phyloP scores from a whole-genome alignment of 352 stramenopile species.

The Plasmopara viticola region DNA sequence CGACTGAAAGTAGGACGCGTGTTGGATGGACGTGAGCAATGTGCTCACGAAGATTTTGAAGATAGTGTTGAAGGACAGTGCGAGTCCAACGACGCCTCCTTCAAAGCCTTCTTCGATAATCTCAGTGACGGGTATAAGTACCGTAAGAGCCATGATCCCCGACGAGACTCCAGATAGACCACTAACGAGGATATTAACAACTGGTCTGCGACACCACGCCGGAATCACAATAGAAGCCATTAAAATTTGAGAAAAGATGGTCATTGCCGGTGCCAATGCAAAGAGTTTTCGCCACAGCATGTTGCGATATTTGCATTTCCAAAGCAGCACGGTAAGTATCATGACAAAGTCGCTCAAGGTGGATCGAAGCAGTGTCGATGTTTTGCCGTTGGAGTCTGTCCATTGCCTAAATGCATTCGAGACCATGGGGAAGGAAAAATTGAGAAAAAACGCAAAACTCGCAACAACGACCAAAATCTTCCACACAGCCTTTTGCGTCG shows the following conservation, averaged over 20 bases:
- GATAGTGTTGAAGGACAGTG: constrained; percentile 47
- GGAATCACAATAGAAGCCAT: constrained; percentile 26
- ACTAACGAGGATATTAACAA: constrained; percentile 22
- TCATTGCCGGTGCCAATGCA: constrained; percentile 21
- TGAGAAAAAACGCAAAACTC: constrained; percentile 42
- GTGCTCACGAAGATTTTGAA: constrained; percentile 44
- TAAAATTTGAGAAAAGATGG: constrained; percentile 22
- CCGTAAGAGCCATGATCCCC: constrained; percentile 29
- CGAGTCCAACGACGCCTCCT: constrained; percentile 43
- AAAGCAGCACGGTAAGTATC: constrained; percentile 31
- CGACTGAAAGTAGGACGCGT: constrained; percentile 28
- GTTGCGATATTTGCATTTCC: constrained; percentile 32
- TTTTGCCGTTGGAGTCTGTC: constrained; percentile 23
- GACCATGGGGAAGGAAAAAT: constrained; percentile 30
- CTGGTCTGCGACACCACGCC: constrained; percentile 17
- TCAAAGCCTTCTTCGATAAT: constrained; percentile 61
- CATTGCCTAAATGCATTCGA: constrained; percentile 26
- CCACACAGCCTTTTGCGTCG: constrained; percentile 50
- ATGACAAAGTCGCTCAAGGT: constrained; percentile 30
- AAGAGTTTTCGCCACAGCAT: constrained; percentile 37
- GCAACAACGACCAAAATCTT: constrained; percentile 34
- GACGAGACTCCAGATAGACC: constrained; percentile 24
- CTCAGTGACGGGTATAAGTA: constrained; percentile 42
- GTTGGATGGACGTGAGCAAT: constrained; percentile 31
- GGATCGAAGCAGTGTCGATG: constrained; percentile 20